Conservation (phyloP, 1,139 yeast genomes). For the Suhomyces wounanorum region DNA sequence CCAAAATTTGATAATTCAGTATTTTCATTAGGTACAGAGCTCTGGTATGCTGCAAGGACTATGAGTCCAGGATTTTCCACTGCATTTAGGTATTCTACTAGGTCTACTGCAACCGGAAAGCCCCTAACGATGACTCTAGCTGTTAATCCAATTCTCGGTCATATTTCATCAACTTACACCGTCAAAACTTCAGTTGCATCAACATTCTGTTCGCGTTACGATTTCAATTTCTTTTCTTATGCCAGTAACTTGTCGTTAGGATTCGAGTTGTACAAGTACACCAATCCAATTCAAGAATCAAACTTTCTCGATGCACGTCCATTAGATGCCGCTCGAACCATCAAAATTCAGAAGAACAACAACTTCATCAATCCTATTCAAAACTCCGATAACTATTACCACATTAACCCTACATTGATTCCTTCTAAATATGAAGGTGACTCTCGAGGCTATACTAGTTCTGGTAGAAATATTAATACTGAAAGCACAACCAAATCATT, state of each 20-base stretch:
- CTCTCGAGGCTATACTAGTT: background rate
- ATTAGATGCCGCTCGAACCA: slow-evolving; percentile 3
- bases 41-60: slow-evolving; percentile 84
- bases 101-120: slow-evolving; percentile 82
- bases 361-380: slow-evolving; percentile 27
- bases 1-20: slow-evolving; percentile 51
- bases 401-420: slow-evolving; percentile 27
- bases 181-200: slow-evolving; percentile 77
- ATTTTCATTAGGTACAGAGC: slow-evolving; percentile 78
- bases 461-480: background rate
- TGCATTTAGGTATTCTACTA: slow-evolving; percentile 81
- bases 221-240: slow-evolving; percentile 88
- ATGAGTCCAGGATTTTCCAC: slow-evolving; percentile 87
- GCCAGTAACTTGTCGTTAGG: slow-evolving; percentile 87
- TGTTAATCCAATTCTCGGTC: slow-evolving; percentile 89
- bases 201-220: slow-evolving; percentile 82
- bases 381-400: slow-evolving; percentile 28
- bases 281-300: slow-evolving; percentile 17
- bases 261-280: slow-evolving; percentile 70
- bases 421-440: slow-evolving; percentile 21
- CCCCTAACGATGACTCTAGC: slow-evolving; percentile 89
- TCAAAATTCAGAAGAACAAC: background rate
- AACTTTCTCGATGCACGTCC: background rate
- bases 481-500: slow-evolving; percentile 55
- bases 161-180: slow-evolving; percentile 84